Evolutionary conservation across 2,329 filamentous ascomycete genomes (phyloP).

Genomic region (Sporothrix globosa): DNA sequence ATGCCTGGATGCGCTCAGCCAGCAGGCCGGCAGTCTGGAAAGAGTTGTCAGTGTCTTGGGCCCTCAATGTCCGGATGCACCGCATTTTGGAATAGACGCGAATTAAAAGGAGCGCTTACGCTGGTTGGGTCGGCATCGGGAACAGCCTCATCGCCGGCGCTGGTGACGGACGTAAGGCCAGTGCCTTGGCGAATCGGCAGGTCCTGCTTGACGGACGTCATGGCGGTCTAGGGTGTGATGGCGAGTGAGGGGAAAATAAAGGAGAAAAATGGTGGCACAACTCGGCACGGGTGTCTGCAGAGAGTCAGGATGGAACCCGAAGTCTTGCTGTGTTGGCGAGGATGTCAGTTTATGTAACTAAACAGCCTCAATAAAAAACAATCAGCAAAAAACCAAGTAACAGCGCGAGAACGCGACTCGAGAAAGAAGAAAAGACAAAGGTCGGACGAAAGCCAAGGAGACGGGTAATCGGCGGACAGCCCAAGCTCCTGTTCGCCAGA

Average conservation of each 20-base stretch:
- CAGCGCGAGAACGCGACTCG: conserved; percentile 1
- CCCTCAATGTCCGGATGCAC: background rate
- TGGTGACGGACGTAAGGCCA: conserved; percentile 38
- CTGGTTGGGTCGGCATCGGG: conserved; percentile 62
- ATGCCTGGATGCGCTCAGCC: conserved; percentile 84
- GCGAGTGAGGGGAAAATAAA: background rate
- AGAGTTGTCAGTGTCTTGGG: conserved; percentile 17
- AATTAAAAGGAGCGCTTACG: conserved; percentile 46
- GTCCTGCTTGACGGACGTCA: conserved; percentile 29
- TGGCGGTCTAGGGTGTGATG: conserved; percentile 8
- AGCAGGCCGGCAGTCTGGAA: conserved; percentile 75
- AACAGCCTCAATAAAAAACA: background rate
- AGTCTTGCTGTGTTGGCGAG: conserved; percentile 8
- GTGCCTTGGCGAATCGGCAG: conserved; percentile 38
- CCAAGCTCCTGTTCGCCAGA: conserved; percentile 6
- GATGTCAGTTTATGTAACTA: background rate
- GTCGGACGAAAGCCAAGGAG: background rate
- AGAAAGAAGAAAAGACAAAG: background rate
- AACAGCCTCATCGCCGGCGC: conserved; percentile 60
- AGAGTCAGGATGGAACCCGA: background rate
- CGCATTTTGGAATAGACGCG: background rate
- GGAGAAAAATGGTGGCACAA: background rate
- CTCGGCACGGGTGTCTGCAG: conserved; percentile 16
- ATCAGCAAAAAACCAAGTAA: background rate
- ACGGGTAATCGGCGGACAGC: background rate